phyloP scores from a whole-genome alignment of 805 yeast genomes.

The Nakazawaea holstii region DNA sequence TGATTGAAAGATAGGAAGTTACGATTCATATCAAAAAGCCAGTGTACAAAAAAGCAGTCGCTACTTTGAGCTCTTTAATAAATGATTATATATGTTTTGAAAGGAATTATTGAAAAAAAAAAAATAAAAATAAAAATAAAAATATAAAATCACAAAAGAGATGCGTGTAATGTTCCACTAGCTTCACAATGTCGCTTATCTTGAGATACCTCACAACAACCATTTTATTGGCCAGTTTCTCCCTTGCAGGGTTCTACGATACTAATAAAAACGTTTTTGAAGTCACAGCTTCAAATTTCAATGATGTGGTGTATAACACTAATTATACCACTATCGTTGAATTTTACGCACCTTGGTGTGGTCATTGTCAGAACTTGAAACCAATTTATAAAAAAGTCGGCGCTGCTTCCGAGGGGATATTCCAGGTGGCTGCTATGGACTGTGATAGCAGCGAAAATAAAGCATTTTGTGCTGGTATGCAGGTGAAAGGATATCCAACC shows the following conservation, averaged over 20 bases:
- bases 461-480: conserved; percentile 59
- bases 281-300: conserved; percentile 52
- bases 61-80: not conserved
- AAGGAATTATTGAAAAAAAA: not conserved
- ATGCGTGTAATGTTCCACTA: not conserved
- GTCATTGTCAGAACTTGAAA: conserved; percentile 75
- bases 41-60: no score
- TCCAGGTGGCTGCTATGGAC: conserved; percentile 75
- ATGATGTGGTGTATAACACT: conserved; percentile 57
- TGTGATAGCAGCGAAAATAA: conserved; percentile 72
- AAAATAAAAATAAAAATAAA: not conserved
- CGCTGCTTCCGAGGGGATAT: conserved; percentile 45
- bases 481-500: conserved; percentile 80
- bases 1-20: no score
- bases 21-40: not conserved
- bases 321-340: conserved; percentile 81
- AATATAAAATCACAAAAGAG: not conserved
- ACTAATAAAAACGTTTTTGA: conserved; percentile 45
- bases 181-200: not conserved
- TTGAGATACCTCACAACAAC: not conserved
- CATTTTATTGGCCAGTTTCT: not conserved
- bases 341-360: conserved; percentile 98
- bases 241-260: conserved; percentile 30
- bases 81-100: no score
- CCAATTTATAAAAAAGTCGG: conserved; percentile 64